These are phyloP conservation scores for Euphorbia schlechtendalii DNA, from an alignment of 441 rosid genomes.

Conservation along the genomic window DNA sequence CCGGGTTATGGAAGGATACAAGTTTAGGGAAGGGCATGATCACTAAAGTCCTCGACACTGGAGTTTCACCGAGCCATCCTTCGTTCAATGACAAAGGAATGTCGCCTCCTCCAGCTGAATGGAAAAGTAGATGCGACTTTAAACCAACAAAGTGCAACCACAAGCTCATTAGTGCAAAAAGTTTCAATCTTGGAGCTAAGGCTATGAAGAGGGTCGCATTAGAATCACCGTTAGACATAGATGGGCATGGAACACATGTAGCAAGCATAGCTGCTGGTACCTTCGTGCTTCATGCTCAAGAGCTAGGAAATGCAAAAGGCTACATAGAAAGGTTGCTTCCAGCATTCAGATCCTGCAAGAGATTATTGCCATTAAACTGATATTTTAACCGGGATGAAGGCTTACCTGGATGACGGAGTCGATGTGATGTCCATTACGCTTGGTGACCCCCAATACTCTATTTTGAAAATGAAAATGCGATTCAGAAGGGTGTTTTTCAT, in stretches of 20 bases:
- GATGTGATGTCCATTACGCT: no score
- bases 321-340: no score
- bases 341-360: no score
- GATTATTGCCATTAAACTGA: no score
- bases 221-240: slow-evolving; percentile 33
- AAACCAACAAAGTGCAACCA: slow-evolving; percentile 34
- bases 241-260: slow-evolving; percentile 78
- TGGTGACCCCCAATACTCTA: no score
- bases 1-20: slow-evolving; percentile 25
- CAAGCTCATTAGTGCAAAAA: slow-evolving; percentile 46
- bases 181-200: slow-evolving; percentile 23
- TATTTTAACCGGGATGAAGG: no score
- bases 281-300: slow-evolving; percentile 47
- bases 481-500: no score
- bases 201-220: neutral
- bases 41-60: slow-evolving; percentile 30
- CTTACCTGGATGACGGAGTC: no score
- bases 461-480: no score
- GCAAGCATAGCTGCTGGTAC: slow-evolving; percentile 66
- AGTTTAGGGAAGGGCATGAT: slow-evolving; percentile 31
- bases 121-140: slow-evolving; percentile 55
- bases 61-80: slow-evolving; percentile 28
- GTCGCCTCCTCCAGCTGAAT: slow-evolving; percentile 41
- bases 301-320: slow-evolving; percentile 58
- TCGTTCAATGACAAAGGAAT: slow-evolving; percentile 27